Percentiles rank a stretch among this genome's conserved stretches.
Evolutionary conservation across 1,284 basidiomycete genomes (phyloP).

Genomic region (Lentinula novae-zelandiae): DNA sequence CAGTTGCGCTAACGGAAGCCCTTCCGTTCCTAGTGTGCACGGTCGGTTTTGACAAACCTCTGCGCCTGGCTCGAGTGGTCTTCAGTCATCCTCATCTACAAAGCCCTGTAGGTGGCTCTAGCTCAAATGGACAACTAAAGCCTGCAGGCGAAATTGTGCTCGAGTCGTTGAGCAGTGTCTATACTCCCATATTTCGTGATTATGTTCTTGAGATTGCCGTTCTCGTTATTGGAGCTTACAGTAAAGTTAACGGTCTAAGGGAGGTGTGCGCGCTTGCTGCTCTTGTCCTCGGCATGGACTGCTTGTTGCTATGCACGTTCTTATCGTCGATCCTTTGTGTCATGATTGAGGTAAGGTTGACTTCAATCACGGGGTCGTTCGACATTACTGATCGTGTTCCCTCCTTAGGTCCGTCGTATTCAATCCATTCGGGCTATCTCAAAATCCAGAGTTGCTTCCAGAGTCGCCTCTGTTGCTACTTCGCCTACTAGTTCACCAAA

Average conservation of each 20-base stretch:
- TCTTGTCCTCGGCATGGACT: conserved; percentile 83
- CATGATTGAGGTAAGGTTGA: conserved; percentile 82
- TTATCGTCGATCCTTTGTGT: conserved; percentile 86
- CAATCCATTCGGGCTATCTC: conserved; percentile 41
- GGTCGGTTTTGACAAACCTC: conserved; percentile 97
- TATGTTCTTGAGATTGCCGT: conserved; percentile 93
- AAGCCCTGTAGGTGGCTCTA: conserved; percentile 40
- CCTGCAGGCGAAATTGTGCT: conserved; percentile 84
- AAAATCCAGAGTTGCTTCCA: conserved; percentile 30
- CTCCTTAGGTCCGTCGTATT: conserved; percentile 44
- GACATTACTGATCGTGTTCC: conserved; percentile 5
- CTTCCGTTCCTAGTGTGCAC: conserved; percentile 98
- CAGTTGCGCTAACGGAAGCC: conserved; percentile 90
- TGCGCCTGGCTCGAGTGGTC: conserved; percentile 87
- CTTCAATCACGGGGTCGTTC: conserved; percentile 53
- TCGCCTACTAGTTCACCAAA: conserved; percentile 21
- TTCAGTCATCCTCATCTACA: conserved; percentile 82
- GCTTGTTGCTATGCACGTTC: conserved; percentile 87
- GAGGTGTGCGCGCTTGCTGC: conserved; percentile 97
- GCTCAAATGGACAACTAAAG: conserved; percentile 46
- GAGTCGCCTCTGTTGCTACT: conserved; percentile 24
- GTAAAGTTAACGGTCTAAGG: conserved; percentile 84
- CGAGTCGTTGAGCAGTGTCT: conserved; percentile 77
- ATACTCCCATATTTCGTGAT: conserved; percentile 85
- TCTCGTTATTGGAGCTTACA: conserved; percentile 83